phyloP scores from a whole-genome alignment of 116 monocot species.

The Dioscorea cayenensis region DNA sequence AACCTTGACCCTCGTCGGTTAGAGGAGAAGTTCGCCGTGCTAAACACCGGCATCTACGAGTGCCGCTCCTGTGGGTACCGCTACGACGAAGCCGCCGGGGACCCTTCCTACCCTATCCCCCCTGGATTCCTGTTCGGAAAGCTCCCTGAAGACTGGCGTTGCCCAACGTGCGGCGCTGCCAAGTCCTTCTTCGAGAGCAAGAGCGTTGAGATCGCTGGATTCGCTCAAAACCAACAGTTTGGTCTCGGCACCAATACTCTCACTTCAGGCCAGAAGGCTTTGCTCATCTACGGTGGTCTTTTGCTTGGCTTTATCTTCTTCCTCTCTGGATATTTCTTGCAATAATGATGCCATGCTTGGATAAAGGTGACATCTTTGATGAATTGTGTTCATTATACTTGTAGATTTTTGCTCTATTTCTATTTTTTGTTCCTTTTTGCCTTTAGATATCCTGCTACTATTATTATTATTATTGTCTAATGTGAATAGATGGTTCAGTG shows the following conservation, averaged over 20 bases:
- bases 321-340: constrained; percentile 83
- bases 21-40: constrained; percentile 76
- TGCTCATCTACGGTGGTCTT: constrained; percentile 80
- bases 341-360: constrained; percentile 15
- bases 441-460: too few relatives aligned
- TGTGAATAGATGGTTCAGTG: too few relatives aligned
- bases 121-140: constrained; percentile 61
- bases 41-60: constrained; percentile 85
- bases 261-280: constrained; percentile 70
- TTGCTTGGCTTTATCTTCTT: constrained; percentile 60
- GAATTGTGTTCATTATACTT: too few relatives aligned
- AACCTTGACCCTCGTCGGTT: constrained; percentile 42
- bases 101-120: constrained; percentile 81
- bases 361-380: too few relatives aligned
- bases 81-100: constrained; percentile 68
- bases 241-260: constrained; percentile 79
- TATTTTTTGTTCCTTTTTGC: too few relatives aligned
- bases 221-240: constrained; percentile 90
- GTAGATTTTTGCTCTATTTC: too few relatives aligned
- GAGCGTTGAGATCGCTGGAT: constrained; percentile 89
- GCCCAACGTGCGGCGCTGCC: constrained; percentile 90
- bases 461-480: too few relatives aligned
- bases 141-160: constrained; percentile 91
- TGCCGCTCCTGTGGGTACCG: constrained; percentile 83
- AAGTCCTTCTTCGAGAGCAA: constrained; percentile 80